Evolutionary conservation across 2,329 filamentous ascomycete species (phyloP).

Genomic region (Zasmidium cellare): DNA sequence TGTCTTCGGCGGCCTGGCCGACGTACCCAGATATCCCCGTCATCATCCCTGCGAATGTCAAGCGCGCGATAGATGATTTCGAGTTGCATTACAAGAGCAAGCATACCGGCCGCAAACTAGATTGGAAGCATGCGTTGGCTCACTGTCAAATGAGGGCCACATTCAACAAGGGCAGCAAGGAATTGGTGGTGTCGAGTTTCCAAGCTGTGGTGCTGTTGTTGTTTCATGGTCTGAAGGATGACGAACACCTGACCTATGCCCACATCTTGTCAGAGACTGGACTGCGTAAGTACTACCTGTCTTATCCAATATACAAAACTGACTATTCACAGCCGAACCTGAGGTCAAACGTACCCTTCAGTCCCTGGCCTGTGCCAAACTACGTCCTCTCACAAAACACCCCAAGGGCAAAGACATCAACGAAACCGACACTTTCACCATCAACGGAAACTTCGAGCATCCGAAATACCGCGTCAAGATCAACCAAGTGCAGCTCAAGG

Average conservation of each 20-base stretch:
- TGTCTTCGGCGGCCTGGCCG: slow-evolving; percentile 93
- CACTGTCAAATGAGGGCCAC: slow-evolving; percentile 82
- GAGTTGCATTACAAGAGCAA: slow-evolving; percentile 85
- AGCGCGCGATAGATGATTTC: slow-evolving; percentile 75
- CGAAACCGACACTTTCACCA: slow-evolving; percentile 76
- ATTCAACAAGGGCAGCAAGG: slow-evolving; percentile 79
- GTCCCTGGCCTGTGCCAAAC: slow-evolving; percentile 88
- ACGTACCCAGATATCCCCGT: slow-evolving; percentile 78
- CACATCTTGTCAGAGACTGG: slow-evolving; percentile 75
- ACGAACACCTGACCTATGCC: slow-evolving; percentile 69
- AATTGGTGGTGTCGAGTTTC: slow-evolving; percentile 86
- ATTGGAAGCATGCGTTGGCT: slow-evolving; percentile 91
- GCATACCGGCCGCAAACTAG: slow-evolving; percentile 81
- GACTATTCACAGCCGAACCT: slow-evolving; percentile 55
- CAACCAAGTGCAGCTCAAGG: slow-evolving; percentile 96
- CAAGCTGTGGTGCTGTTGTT: slow-evolving; percentile 88
- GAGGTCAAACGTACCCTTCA: slow-evolving; percentile 91
- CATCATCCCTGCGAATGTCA: slow-evolving; percentile 73
- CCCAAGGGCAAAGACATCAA: slow-evolving; percentile 78
- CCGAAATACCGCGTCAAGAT: slow-evolving; percentile 92
- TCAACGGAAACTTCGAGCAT: slow-evolving; percentile 76
- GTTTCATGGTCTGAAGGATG: slow-evolving; percentile 72
- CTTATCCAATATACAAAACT: slow-evolving; percentile 23
- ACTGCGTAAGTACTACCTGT: slow-evolving; percentile 55
- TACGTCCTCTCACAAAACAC: slow-evolving; percentile 78